These are phyloP conservation scores for Xylaria telfairii DNA, from an alignment of 495 filamentous ascomycete species.

Conservation along the genomic window DNA sequence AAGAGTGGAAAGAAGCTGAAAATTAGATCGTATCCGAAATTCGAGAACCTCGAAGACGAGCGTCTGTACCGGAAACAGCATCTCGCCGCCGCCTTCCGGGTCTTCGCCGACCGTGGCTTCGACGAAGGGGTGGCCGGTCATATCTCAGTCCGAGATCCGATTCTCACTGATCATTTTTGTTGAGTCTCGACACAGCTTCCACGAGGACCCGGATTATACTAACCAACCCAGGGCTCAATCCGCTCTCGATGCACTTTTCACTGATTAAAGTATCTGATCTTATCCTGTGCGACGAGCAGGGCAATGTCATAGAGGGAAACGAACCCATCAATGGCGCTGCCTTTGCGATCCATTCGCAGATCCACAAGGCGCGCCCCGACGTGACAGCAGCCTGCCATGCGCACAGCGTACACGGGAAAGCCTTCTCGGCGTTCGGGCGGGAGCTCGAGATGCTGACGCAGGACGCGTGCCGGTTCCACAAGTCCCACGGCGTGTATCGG, in stretches of 20 bases:
- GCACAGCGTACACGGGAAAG: constrained; percentile 57
- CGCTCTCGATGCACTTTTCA: constrained; percentile 63
- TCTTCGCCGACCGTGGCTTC: constrained; percentile 73
- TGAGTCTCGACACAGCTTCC: constrained; percentile 4
- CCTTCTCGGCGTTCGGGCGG: constrained; percentile 55
- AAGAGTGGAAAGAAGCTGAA: constrained; percentile 51
- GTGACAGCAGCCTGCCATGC: constrained; percentile 59
- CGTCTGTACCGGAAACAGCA: constrained; percentile 73
- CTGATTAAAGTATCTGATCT: constrained; percentile 58
- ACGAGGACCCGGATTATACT: background rate
- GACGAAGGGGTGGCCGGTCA: constrained; percentile 74
- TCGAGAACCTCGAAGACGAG: constrained; percentile 63
- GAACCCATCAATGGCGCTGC: constrained; percentile 65
- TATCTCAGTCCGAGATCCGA: constrained; percentile 51
- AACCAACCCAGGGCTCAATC: constrained; percentile 50
- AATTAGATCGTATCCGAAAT: constrained; percentile 63
- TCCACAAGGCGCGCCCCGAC: constrained; percentile 58
- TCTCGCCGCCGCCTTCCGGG: constrained; percentile 73
- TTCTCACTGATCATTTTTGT: constrained; percentile 58
- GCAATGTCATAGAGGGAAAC: constrained; percentile 54
- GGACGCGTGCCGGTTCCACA: constrained; percentile 62
- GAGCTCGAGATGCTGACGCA: constrained; percentile 57
- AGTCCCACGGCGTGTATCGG: constrained; percentile 49
- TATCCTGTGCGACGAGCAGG: constrained; percentile 60
- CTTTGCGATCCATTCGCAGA: constrained; percentile 62